Conservation (phyloP, 345 rosid genomes). For the Punica granatum region DNA sequence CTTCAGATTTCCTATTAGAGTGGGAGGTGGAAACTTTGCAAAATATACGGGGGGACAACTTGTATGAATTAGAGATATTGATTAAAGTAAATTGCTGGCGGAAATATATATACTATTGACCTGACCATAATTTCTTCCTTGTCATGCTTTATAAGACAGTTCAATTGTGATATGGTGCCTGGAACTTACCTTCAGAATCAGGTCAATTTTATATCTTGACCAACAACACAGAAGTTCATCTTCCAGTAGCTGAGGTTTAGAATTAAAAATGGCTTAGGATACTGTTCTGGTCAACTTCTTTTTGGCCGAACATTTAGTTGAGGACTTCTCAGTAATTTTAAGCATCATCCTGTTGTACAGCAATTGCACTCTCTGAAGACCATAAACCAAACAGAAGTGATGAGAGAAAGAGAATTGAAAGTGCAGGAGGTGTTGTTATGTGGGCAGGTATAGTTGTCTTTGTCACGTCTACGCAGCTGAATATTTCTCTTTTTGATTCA, state of each 20-base stretch:
- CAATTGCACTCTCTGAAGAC: conserved; percentile 96
- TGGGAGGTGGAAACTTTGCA: background rate
- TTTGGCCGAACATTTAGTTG: background rate
- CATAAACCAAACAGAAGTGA: conserved; percentile 98
- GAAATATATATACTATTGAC: background rate
- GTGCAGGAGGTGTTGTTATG: conserved; percentile 91
- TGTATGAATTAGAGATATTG: no score
- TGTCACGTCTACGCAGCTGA: background rate
- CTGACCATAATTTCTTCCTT: background rate
- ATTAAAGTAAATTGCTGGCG: background rate
- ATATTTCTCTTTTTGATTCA: background rate
- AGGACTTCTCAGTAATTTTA: background rate
- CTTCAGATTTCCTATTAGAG: no score
- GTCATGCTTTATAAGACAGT: background rate
- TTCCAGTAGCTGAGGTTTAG: background rate
- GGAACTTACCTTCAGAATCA: background rate
- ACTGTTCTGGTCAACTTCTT: background rate
- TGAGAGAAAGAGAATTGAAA: conserved; percentile 96
- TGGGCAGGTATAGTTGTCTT: conserved; percentile 74
- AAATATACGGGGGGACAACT: background rate
- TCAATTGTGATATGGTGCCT: background rate
- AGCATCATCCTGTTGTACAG: conserved; percentile 19
- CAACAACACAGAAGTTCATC: background rate
- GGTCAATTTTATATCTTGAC: background rate
- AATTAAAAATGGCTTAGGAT: background rate